Base-by-base conservation (phyloP, 1,284 basidiomycete genomes). In the Cutaneotrichosporon spelunceum region DNA sequence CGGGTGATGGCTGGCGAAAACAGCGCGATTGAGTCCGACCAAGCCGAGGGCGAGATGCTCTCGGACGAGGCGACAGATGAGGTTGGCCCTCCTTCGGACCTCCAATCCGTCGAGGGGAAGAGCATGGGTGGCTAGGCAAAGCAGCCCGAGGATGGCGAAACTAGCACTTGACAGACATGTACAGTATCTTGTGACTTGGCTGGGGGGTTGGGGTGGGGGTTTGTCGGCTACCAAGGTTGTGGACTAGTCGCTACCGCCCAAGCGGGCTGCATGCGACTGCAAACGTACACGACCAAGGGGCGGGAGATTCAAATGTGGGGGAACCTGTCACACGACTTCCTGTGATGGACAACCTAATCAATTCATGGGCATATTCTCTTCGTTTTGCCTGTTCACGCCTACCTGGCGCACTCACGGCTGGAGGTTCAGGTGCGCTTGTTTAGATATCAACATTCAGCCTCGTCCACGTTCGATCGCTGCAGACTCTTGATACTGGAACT, bases 11-110 rank as follows among this genome's bases (percentile, higher is more conserved):
- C 27, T 3, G 27, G 27, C 13, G 48, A 50, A 13, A 6, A 26
- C 27, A 27, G 26, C 9, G 26, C 9, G 45, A 50, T 26, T 8
- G 48, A 30, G 19, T 19, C 21, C 48, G 48, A 50, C 26, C 27
- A 50, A 4, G 48, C n/a, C 9, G 27, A 27, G 24, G 30, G 48
- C 48, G 16, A 50, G 14, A 14, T 50, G 19, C 19, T 50, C 19
- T 50, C 48, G 4, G 48, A 50, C 48, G 26, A 50, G 26, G 48
- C 27, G 16, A 50, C 48, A 27, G 48, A 50, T 19, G 48, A 50
- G 48, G 48, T 30, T 19, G 48, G 26, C 14, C 48, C 48, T 6
- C 48, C 9, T 27, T 50, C 26, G 27, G 48, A 50, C 19, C 29
- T 50, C 27, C 27, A 50, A 27, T 50, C 48, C 5, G 16, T 50